phyloP scores from a whole-genome alignment of 345 rosid species.

The Linum usitatissimum region DNA sequence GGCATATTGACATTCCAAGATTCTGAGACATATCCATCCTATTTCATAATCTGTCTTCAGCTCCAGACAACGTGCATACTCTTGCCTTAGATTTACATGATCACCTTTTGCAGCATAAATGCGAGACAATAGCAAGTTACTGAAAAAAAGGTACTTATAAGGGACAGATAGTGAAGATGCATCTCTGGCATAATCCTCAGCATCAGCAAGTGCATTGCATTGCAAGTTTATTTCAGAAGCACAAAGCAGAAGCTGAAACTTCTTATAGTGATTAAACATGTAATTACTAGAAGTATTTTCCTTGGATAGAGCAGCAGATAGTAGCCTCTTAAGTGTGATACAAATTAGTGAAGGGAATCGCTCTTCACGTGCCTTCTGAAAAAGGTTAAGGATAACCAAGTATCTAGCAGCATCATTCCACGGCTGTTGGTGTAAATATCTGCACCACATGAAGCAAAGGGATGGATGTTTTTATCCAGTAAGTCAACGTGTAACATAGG shows the following conservation, averaged over 20 bases:
- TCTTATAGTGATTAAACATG: constrained; percentile 34
- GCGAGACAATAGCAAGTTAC: constrained; percentile 67
- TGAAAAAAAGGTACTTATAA: constrained; percentile 48
- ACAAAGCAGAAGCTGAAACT: constrained; percentile 80
- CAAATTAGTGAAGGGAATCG: constrained; percentile 61
- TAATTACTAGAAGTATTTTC: constrained; percentile 32
- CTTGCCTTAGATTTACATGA: constrained; percentile 30
- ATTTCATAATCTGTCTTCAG: constrained; percentile 61
- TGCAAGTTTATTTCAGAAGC: constrained; percentile 75
- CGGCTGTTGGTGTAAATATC: constrained; percentile 68
- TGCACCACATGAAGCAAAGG: constrained; percentile 31
- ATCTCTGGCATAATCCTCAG: constrained; percentile 38
- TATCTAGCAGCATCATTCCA: constrained; percentile 60
- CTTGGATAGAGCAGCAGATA: constrained; percentile 44
- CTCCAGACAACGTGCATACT: constrained; percentile 57
- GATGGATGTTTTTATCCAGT: constrained; percentile 7
- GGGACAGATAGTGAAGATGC: constrained; percentile 60
- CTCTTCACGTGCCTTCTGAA: constrained; percentile 86
- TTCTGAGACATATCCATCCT: constrained; percentile 71
- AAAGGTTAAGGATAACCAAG: constrained; percentile 64
- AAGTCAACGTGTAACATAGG: constrained; percentile 2
- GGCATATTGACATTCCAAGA: constrained; percentile 51
- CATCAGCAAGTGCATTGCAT: constrained; percentile 31
- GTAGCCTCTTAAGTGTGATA: constrained; percentile 36
- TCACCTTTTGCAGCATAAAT: constrained; percentile 62